phyloP scores from a whole-genome alignment of 2,329 filamentous ascomycete genomes.

The Metarhizium humberi region DNA sequence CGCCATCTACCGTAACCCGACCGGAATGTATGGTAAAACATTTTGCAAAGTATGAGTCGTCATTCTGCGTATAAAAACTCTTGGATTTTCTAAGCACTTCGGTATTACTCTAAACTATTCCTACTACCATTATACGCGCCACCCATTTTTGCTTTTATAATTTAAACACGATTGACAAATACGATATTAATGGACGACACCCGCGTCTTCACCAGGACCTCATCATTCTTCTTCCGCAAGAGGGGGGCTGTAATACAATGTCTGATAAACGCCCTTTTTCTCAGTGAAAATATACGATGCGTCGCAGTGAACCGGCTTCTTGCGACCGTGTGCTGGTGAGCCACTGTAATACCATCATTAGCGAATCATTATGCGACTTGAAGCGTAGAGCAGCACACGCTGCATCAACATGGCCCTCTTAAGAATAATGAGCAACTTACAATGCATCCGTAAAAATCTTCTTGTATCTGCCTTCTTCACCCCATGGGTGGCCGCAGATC shows the following conservation, averaged over 20 bases:
- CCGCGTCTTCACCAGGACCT: too few relatives aligned
- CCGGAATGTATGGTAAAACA: too few relatives aligned
- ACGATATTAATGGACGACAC: too few relatives aligned
- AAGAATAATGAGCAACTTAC: not conserved
- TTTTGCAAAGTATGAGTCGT: too few relatives aligned
- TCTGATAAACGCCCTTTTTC: slow-evolving; percentile 9
- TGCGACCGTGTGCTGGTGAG: not conserved
- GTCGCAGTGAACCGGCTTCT: slow-evolving; percentile 7
- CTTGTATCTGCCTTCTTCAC: slow-evolving; percentile 3
- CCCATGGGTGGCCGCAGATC: slow-evolving; percentile 5
- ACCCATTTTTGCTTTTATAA: too few relatives aligned
- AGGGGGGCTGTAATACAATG: slow-evolving; percentile 8
- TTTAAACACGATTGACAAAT: too few relatives aligned
- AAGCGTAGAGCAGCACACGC: not conserved
- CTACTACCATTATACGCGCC: too few relatives aligned
- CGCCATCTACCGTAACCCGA: too few relatives aligned
- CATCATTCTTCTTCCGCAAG: not conserved
- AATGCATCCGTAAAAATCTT: slow-evolving; percentile 9
- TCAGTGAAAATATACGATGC: slow-evolving; percentile 6
- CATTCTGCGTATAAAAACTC: too few relatives aligned
- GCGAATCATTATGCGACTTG: not conserved
- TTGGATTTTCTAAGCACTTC: too few relatives aligned
- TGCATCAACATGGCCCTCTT: not conserved
- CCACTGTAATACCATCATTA: slow-evolving; percentile 3
- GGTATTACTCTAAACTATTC: too few relatives aligned